phyloP scores from a whole-genome alignment of 805 yeast species.

The Candida ortonii region DNA sequence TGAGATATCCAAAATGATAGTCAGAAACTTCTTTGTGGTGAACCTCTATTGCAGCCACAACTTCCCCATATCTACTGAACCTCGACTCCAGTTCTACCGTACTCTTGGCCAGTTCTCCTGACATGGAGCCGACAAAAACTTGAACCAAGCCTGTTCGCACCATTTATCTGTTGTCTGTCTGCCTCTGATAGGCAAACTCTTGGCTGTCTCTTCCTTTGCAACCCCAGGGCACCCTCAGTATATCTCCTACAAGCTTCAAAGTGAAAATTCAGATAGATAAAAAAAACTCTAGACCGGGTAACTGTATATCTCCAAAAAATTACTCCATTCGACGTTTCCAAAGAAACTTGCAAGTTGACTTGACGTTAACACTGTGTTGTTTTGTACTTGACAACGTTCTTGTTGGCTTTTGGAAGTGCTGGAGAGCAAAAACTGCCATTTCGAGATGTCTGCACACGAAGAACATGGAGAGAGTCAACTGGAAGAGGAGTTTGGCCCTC shows the following conservation, averaged over 20 bases:
- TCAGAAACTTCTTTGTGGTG: conserved; percentile 55
- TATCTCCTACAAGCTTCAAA: no score
- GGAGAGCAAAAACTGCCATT: not conserved
- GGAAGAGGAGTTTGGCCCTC: conserved; percentile 19
- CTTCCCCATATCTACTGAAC: conserved; percentile 59
- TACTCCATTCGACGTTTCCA: not conserved
- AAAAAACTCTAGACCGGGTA: no score
- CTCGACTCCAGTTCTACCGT: conserved; percentile 50
- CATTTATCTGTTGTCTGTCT: no score
- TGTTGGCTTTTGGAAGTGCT: conserved; percentile 1
- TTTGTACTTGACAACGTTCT: no score
- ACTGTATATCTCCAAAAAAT: conserved; percentile 2
- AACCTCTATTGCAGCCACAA: conserved; percentile 45
- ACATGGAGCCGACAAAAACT: conserved; percentile 68
- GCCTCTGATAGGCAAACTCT: no score
- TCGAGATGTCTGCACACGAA: conserved; percentile 12
- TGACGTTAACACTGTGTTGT: no score
- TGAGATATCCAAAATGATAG: conserved; percentile 62
- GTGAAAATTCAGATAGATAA: no score
- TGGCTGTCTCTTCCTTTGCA: no score
- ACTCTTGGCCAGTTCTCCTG: conserved; percentile 47
- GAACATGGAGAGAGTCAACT: conserved; percentile 6
- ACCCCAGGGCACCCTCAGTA: no score
- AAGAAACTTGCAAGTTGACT: no score
- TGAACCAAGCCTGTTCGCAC: no score